Conservation (phyloP, 1,139 yeast genomes). For the Debaryomycetaceae sp. region DNA sequence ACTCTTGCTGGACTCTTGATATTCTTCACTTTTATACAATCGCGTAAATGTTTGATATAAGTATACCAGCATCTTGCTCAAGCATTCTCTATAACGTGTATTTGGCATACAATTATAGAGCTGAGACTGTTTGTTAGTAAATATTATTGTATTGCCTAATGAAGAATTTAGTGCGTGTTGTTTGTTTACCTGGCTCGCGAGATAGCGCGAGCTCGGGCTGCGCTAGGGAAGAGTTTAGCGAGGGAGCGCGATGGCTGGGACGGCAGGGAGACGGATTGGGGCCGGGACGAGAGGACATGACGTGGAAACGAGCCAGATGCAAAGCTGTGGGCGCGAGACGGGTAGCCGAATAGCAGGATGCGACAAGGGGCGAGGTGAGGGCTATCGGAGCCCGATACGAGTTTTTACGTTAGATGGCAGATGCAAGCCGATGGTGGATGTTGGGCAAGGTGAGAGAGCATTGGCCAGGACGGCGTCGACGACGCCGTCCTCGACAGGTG, state of each 20-base stretch:
- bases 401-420: no score
- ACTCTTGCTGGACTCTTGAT: not conserved
- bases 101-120: not conserved
- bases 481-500: no score
- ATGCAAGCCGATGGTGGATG: no score
- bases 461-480: no score
- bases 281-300: not conserved
- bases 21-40: not conserved
- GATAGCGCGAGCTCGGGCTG: not conserved
- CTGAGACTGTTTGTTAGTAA: conserved; percentile 1
- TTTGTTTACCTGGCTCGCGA: conserved; percentile 2
- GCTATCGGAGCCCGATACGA: no score
- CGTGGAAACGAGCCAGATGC: not conserved
- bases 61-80: not conserved
- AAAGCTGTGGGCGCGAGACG: not conserved
- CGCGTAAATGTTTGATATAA: not conserved
- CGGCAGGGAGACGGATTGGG: not conserved
- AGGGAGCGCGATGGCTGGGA: not conserved
- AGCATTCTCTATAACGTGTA: not conserved
- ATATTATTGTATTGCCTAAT: conserved; percentile 7
- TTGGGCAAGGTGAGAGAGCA: no score
- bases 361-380: not conserved
- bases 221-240: not conserved
- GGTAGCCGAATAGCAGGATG: not conserved
- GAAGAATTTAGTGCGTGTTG: conserved; percentile 2